Percentiles rank a stretch among this genome's conserved stretches.
Conservation (phyloP, 768 basidiomycete genomes). For the Leccinum ochraceum region DNA sequence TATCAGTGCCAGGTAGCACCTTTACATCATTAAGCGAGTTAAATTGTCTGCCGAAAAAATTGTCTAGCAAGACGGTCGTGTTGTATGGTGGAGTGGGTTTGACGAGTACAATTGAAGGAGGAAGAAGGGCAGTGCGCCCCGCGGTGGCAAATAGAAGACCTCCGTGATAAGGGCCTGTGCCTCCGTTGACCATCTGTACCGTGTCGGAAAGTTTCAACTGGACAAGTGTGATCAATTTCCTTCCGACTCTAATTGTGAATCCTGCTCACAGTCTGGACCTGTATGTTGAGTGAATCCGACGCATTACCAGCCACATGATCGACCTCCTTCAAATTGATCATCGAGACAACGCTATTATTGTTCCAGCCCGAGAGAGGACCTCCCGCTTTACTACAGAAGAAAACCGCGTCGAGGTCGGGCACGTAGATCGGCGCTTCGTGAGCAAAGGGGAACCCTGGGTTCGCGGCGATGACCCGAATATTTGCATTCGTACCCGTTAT, state of each 20-base stretch:
- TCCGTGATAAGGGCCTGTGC: not conserved
- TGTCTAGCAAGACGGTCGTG: conserved; percentile 1
- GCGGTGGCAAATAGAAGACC: not conserved
- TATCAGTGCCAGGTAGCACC: not conserved
- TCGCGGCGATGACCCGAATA: not conserved
- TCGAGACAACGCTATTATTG: not conserved
- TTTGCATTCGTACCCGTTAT: not conserved
- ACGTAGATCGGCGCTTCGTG: not conserved
- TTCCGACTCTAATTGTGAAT: not conserved
- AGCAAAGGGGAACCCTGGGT: not conserved
- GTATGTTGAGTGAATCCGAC: not conserved
- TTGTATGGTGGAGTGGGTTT: not conserved
- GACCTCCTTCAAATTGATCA: not conserved
- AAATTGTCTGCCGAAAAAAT: not conserved
- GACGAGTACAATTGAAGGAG: not conserved
- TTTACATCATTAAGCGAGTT: not conserved
- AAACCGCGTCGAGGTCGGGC: not conserved
- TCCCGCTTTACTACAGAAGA: not conserved
- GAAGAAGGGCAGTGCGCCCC: not conserved
- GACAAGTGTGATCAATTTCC: not conserved
- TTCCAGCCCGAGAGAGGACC: not conserved
- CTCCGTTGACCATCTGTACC: not conserved
- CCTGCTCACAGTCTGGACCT: not conserved
- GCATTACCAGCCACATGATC: not conserved
- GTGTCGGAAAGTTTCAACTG: not conserved